These are phyloP conservation scores for Colletotrichum spaethianum DNA, from an alignment of 2,329 filamentous ascomycete genomes.

Conservation along the genomic window DNA sequence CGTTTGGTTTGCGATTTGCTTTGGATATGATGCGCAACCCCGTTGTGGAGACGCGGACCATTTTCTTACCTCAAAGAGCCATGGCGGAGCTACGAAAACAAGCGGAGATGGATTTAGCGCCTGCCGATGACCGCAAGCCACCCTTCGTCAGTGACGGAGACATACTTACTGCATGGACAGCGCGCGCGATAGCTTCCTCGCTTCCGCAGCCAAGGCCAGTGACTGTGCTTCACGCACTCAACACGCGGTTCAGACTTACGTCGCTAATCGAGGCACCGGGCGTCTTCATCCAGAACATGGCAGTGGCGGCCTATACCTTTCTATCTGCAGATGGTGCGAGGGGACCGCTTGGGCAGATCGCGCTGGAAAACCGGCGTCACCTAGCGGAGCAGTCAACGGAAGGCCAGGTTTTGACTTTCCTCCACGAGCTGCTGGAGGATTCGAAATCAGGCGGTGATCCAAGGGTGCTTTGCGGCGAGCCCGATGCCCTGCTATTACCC, in stretches of 20 bases:
- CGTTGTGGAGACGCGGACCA: conserved; percentile 50
- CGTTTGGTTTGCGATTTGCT: conserved; percentile 51
- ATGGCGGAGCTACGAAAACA: conserved; percentile 48
- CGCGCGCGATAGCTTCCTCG: conserved; percentile 39
- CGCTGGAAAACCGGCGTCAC: background rate
- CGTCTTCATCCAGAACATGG: conserved; percentile 11
- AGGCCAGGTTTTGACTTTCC: background rate
- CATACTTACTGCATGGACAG: conserved; percentile 57
- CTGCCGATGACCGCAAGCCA: conserved; percentile 17
- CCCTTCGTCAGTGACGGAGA: conserved; percentile 62
- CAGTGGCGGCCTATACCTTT: conserved; percentile 13
- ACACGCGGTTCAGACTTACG: background rate
- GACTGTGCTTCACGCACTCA: conserved; percentile 38
- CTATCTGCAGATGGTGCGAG: conserved; percentile 15
- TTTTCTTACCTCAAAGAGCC: conserved; percentile 54
- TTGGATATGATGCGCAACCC: conserved; percentile 50
- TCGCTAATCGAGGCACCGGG: background rate
- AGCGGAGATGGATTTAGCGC: conserved; percentile 48
- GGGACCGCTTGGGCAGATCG: background rate
- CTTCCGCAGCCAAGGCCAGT: conserved; percentile 38
- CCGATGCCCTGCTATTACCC: background rate
- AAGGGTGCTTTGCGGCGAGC: background rate
- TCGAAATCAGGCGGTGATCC: background rate
- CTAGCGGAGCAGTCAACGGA: background rate
- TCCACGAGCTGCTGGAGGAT: background rate